These are phyloP conservation scores for Cornus florida DNA, from an alignment of 148 eudicot genomes.

Conservation along the genomic window DNA sequence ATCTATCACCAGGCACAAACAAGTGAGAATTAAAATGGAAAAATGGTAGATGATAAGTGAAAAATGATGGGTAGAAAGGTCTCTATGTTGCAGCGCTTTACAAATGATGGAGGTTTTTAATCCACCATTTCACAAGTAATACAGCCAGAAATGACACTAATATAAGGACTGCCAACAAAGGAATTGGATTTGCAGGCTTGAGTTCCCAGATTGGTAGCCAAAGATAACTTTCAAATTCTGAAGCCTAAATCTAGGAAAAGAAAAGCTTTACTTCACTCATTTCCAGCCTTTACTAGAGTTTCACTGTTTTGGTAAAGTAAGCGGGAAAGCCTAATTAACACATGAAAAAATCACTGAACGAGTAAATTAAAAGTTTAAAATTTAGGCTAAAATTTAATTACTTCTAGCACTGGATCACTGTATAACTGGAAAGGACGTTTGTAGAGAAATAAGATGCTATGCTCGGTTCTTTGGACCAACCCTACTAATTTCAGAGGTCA, in stretches of 20 bases:
- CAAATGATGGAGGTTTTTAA: neutral
- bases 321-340: neutral
- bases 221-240: neutral
- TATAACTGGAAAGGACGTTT: neutral
- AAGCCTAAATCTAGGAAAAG: neutral
- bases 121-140: neutral
- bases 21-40: neutral
- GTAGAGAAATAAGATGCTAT: neutral
- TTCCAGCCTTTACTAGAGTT: neutral
- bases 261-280: neutral
- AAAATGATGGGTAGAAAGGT: neutral
- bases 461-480: neutral
- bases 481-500: neutral
- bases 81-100: neutral
- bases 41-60: neutral
- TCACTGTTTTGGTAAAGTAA: neutral
- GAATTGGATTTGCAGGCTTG: too few relatives aligned
- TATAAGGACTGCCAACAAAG: neutral
- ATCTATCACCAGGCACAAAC: constrained; percentile 30
- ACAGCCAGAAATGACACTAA: neutral
- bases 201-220: neutral
- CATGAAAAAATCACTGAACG: neutral
- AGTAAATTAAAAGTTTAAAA: neutral
- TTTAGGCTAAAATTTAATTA: neutral
- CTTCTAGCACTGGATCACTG: neutral